Conservation (phyloP, 345 rosid species). For the Salix suchowensis region DNA sequence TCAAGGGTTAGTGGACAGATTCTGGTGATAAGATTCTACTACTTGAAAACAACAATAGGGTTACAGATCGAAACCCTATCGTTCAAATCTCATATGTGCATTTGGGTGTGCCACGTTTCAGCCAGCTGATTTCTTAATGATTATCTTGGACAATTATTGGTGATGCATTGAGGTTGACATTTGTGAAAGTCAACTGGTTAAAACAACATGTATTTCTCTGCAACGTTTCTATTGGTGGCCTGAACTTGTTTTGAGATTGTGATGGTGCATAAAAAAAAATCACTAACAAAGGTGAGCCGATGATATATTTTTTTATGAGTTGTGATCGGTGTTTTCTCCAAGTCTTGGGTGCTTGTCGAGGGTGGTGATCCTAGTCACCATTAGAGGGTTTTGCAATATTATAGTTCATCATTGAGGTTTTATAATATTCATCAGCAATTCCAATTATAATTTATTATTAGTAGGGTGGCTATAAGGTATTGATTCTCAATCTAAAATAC, state of each 20-base stretch:
- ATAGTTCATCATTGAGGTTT: not conserved
- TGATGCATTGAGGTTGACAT: conserved; percentile 2
- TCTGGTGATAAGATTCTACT: not conserved
- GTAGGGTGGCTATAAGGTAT: not conserved
- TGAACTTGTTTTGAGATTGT: not conserved
- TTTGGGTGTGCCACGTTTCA: conserved; percentile 1
- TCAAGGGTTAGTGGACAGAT: not conserved
- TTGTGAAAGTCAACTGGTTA: not conserved
- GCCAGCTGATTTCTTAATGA: not conserved
- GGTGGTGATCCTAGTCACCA: not conserved
- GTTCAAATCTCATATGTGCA: not conserved
- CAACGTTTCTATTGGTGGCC: not conserved
- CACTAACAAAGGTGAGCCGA: not conserved
- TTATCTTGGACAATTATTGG: not conserved
- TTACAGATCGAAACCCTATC: not conserved
- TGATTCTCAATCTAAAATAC: not conserved
- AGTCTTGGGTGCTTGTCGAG: not conserved
- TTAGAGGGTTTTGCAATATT: not conserved
- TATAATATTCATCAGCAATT: not conserved
- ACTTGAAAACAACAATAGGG: not conserved
- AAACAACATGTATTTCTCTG: not conserved
- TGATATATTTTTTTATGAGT: not conserved
- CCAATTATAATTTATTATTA: not conserved
- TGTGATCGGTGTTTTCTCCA: not conserved
- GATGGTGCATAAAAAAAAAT: not conserved